Conservation (phyloP, 257 asterid species). For the Perilla frutescens region DNA sequence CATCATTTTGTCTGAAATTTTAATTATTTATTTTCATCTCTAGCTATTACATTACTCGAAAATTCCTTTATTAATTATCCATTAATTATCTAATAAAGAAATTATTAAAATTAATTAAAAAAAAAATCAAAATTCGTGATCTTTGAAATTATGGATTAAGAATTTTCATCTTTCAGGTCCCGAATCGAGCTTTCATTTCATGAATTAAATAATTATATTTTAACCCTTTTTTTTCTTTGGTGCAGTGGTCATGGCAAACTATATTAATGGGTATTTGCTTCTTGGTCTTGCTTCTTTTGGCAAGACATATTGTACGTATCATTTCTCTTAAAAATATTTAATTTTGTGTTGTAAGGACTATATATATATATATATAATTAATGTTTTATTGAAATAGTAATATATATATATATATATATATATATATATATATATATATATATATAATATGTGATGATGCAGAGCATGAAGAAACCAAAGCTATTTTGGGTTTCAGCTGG, state of each 20-base stretch:
- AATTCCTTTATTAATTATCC: not conserved
- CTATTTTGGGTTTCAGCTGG: conserved; percentile 97
- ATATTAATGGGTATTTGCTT: conserved; percentile 88
- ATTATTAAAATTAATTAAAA: too few species aligned
- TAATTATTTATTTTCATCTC: conserved; percentile 7
- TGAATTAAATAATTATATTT: not conserved
- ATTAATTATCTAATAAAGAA: not conserved
- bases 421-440: too few species aligned
- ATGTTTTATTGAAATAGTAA: too few species aligned
- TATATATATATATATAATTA: too few species aligned
- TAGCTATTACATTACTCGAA: too few species aligned
- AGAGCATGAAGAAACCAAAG: conserved; percentile 82
- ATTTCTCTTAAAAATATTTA: not conserved
- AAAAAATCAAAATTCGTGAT: too few species aligned
- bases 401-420: too few species aligned
- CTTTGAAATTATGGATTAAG: too few species aligned
- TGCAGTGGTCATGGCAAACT: conserved; percentile 99
- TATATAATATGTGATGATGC: not conserved
- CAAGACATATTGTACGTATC: conserved; percentile 76
- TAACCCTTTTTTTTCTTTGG: conserved; percentile 28
- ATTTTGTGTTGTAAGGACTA: too few species aligned
- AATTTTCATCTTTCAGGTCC: too few species aligned
- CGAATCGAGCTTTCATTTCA: too few species aligned
- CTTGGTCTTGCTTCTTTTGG: conserved; percentile 64
- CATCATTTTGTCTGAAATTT: conserved; percentile 32